Evolutionary conservation across 805 yeast species (phyloP).

Genomic region (Wickerhamiella bombiphila): DNA sequence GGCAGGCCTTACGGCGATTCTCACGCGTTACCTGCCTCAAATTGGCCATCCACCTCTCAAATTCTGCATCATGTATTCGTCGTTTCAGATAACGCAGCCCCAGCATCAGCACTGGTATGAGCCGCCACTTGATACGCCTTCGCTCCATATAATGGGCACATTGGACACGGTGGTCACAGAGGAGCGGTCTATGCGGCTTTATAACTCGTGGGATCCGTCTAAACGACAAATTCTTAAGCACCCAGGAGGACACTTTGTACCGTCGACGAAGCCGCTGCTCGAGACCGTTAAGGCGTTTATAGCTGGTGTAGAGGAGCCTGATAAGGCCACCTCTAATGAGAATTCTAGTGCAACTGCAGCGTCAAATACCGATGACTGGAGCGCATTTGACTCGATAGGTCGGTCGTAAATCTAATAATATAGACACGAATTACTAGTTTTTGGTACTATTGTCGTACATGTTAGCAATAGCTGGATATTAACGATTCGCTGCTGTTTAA

Average conservation of each 20-base stretch:
- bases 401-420: too few species aligned
- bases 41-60: conserved; percentile 37
- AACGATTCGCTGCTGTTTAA: too few species aligned
- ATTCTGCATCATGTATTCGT: conserved; percentile 66
- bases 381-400: conserved; percentile 25
- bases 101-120: conserved; percentile 22
- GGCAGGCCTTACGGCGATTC: conserved; percentile 67
- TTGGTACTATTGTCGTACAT: too few species aligned
- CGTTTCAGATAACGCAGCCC: conserved; percentile 27
- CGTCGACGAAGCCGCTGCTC: conserved; percentile 54
- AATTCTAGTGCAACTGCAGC: background rate
- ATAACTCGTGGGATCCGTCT: conserved; percentile 33
- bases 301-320: conserved; percentile 1
- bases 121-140: conserved; percentile 25
- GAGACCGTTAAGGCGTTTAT: conserved; percentile 22
- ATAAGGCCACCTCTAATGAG: conserved; percentile 7
- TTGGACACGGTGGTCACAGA: conserved; percentile 74
- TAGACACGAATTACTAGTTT: too few species aligned
- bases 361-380: conserved; percentile 23
- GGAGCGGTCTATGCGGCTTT: conserved; percentile 49
- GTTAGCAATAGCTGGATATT: too few species aligned
- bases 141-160: conserved; percentile 75
- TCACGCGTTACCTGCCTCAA: conserved; percentile 38
- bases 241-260: conserved; percentile 97
- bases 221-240: conserved; percentile 45